Evolutionary conservation across 1,139 yeast genomes (phyloP), one percentile per base, ranked within the genome.

Genomic region (Ogataea hybrid): DNA sequence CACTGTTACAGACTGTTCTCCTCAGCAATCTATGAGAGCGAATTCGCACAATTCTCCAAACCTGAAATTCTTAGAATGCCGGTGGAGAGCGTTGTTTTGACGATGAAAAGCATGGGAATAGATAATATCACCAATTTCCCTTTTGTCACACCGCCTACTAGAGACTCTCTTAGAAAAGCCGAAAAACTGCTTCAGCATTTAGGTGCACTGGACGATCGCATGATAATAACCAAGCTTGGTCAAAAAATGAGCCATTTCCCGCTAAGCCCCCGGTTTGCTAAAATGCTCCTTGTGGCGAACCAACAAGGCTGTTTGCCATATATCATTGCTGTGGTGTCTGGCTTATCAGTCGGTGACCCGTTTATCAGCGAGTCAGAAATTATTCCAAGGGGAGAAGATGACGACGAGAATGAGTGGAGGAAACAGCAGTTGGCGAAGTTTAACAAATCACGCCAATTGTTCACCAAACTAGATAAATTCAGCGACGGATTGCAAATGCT

Each of bases 51-150:
- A 55, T 92, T 92, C 54, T 75, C 94, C 18, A 73, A 70, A 43
- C 98, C 99, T 0, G 99, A 94, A 62, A 90, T 94, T 43, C 67
- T 87, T 46, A 73, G 97, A 52, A 90, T 88, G 94, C 98, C 98
- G 0, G 90, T 89, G 35, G 98, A 92, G 59, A 90, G 96, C 58
- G 84, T 92, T 16, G 95, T 92, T 0, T 69, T 94, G 51, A 86
- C 85, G 37, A 92, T 94, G 98, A 94, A 92, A 64, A 79, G 92
- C 49, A 92, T 94, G 96, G 97, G 97, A 2, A 90, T 94, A 47
- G 94, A 87, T 61, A 85, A 85, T 40, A 84, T 94, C 36, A 69
- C 80, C 21, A 92, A 92, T 57, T 94, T 94, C 70, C 98, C 98
- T 33, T 94, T 92, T 67, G 98, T 98, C 2, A 90, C 97, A 0